Evolutionary conservation across 2,329 filamentous ascomycete genomes (phyloP), one percentile per base, ranked within the genome.

Genomic region (Conoideocrella luteorostrata): DNA sequence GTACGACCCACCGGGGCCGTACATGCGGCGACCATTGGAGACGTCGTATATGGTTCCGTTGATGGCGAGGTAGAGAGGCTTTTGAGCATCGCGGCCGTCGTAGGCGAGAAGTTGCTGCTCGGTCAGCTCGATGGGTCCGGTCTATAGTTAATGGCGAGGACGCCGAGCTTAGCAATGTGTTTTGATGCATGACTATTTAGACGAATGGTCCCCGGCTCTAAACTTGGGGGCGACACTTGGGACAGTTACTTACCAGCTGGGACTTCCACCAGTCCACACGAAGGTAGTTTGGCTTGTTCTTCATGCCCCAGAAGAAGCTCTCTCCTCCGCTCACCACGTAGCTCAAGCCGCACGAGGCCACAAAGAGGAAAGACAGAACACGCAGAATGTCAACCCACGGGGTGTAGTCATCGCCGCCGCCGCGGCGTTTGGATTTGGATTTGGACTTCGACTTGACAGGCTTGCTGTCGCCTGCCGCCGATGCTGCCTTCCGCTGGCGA

Each of bases 21-120:
- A 93, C 66, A 85, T 70, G 63, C 75, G 64, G 54, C 78, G 72
- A 43, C 81, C 82, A 23, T 74, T 67, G n/a, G 78, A 78, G 32
- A 94, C 88, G 64, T 94, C 88, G 74, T 85, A 93, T 66, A 94
- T 86, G 46, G 80, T 86, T 58, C 86, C 84, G 69, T 93, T 91
- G 57, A 98, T 81, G 50, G 89, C 88, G 44, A 98, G 77, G 70
- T 95, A 95, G 62, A 97, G 80, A 6, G 93, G 93, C 47, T 84
- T 80, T 7, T 67, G 63, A 9, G 81, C 70, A 64, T 95, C 82
- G 46, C 70, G 75, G 67, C 93, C 94, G 67, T 95, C 83, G 73
- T 86, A 94, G 40, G 70, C 62, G 36, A 76, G 63, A 39, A 98
- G 82, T 62, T 96, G 74, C 17, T 73, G 70, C 45, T 86, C 84